These are phyloP conservation scores for Prunus dulcis DNA, from an alignment of 306 rosid species.

Conservation along the genomic window DNA sequence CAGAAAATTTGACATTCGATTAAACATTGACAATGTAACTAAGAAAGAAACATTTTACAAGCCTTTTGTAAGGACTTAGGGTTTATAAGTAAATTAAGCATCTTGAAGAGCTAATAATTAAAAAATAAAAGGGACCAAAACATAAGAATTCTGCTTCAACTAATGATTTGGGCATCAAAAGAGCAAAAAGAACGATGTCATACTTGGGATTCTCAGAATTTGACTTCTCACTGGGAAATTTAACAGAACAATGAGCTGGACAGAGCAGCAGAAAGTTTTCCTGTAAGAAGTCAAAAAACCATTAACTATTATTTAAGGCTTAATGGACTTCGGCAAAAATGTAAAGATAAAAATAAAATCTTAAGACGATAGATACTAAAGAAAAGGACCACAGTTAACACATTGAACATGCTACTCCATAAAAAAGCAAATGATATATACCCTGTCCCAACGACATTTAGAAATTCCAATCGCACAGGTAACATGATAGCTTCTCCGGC, in stretches of 20 bases:
- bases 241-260: conserved; percentile 58
- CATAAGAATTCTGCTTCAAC: background rate
- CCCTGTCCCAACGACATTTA: conserved; percentile 69
- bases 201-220: conserved; percentile 40
- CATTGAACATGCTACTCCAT: background rate
- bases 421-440: conserved; percentile 28
- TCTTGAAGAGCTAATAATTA: background rate
- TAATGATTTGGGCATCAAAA: background rate
- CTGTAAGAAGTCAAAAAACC: conserved; percentile 36
- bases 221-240: conserved; percentile 69
- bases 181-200: background rate
- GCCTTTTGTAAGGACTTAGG: background rate
- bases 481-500: conserved; percentile 79
- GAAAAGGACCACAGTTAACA: background rate
- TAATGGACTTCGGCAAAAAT: conserved; percentile 14
- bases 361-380: conserved; percentile 15
- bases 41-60: background rate
- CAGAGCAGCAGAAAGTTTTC: conserved; percentile 75
- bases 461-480: conserved; percentile 76
- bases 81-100: background rate
- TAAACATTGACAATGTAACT: background rate
- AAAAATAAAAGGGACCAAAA: background rate
- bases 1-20: conserved; percentile 12
- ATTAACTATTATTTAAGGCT: conserved; percentile 1
- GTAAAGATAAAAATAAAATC: background rate